phyloP scores from a whole-genome alignment of 164 flowering plant species.

The Nelumbo lutea region DNA sequence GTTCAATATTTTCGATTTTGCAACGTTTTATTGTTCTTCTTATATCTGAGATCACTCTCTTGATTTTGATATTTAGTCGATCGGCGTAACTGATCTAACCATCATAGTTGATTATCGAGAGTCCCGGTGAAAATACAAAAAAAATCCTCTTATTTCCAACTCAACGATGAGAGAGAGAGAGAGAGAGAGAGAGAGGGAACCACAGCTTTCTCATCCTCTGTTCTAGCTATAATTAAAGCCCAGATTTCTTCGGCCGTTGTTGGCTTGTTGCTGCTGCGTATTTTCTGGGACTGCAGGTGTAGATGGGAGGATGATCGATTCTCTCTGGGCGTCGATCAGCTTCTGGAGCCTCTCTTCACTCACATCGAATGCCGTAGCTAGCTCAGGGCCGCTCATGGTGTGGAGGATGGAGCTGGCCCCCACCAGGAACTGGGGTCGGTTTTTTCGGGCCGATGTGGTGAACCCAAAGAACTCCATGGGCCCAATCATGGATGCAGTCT shows the following conservation, averaged over 20 bases:
- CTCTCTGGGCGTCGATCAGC: constrained; percentile 44
- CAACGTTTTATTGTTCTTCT: too few relatives aligned
- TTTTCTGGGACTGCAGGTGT: constrained; percentile 34
- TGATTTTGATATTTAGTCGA: too few relatives aligned
- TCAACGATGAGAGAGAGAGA: background rate
- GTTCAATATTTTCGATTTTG: too few relatives aligned
- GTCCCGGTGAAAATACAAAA: background rate
- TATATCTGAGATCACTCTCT: too few relatives aligned
- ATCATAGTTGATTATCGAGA: too few relatives aligned
- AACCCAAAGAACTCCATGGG: constrained; percentile 91
- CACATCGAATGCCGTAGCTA: constrained; percentile 61
- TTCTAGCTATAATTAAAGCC: background rate
- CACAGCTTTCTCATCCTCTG: background rate
- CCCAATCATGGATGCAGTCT: constrained; percentile 66
- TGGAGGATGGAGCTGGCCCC: constrained; percentile 60
- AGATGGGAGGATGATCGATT: constrained; percentile 56
- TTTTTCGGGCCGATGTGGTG: constrained; percentile 70
- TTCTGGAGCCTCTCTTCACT: constrained; percentile 26
- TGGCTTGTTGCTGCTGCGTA: background rate
- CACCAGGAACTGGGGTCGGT: constrained; percentile 76
- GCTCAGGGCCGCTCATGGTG: constrained; percentile 47
- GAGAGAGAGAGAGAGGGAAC: background rate
- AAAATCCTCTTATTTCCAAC: too few relatives aligned
- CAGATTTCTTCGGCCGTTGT: background rate
- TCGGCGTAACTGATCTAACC: too few relatives aligned